Percentiles rank a stretch among this genome's conserved stretches.
Conservation (phyloP, 768 basidiomycete genomes). For the Lentinula aciculospora region DNA sequence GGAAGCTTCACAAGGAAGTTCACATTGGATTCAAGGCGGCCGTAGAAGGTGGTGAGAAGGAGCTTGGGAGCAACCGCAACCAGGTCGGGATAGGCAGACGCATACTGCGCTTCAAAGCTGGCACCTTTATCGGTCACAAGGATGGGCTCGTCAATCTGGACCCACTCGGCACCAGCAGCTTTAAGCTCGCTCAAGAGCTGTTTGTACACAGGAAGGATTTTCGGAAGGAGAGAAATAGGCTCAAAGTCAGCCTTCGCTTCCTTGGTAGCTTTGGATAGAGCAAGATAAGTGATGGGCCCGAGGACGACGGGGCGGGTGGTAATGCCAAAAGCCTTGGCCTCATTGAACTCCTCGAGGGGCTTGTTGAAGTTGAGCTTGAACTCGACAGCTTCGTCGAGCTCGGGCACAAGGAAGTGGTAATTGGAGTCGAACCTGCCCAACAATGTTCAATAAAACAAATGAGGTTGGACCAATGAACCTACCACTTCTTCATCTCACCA, state of each 20-base stretch:
- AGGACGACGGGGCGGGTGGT: conserved; percentile 92
- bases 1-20: conserved; percentile 88
- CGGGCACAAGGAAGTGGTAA: conserved; percentile 98
- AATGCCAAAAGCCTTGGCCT: conserved; percentile 88
- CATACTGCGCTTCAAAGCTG: conserved; percentile 73
- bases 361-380: conserved; percentile 98
- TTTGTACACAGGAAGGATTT: conserved; percentile 88
- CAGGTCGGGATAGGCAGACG: conserved; percentile 76
- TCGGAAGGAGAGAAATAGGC: conserved; percentile 84
- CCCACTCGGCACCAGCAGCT: conserved; percentile 87
- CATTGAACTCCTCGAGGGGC: conserved; percentile 87
- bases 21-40: conserved; percentile 91
- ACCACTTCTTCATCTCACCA: conserved; percentile 99
- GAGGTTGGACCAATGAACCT: conserved; percentile 21
- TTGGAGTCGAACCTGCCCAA: conserved; percentile 89
- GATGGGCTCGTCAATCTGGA: conserved; percentile 96
- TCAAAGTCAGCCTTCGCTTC: conserved; percentile 81
- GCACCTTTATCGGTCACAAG: conserved; percentile 88
- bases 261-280: conserved; percentile 87
- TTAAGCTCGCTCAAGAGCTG: conserved; percentile 88
- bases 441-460: neutral
- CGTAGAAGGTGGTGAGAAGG: conserved; percentile 93
- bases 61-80: conserved; percentile 84
- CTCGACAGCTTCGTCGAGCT: conserved; percentile 82
- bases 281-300: conserved; percentile 93